phyloP scores from a whole-genome alignment of 306 rosid genomes.

The Corylus americana region DNA sequence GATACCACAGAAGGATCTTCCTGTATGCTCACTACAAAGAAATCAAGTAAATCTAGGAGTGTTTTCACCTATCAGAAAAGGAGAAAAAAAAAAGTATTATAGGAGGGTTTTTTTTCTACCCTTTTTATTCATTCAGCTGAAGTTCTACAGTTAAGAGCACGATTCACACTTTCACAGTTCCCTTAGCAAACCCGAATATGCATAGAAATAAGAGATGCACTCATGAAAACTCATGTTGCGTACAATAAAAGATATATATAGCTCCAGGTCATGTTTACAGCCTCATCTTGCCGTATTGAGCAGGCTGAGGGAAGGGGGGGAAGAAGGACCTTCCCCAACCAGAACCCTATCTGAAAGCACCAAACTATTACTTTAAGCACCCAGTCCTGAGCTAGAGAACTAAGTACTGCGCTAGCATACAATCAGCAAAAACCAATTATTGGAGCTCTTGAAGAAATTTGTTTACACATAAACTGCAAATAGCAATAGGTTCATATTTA shows the following conservation, averaged over 20 bases:
- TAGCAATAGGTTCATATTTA: background rate
- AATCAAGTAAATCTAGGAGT: background rate
- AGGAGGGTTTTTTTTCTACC: background rate
- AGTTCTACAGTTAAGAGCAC: background rate
- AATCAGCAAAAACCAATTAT: background rate
- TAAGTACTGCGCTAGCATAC: background rate
- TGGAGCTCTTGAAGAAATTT: background rate
- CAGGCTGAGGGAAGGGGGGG: too few species aligned
- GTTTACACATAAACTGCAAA: background rate
- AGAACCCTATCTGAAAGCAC: too few species aligned
- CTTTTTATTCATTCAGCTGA: background rate
- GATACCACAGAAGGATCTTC: background rate
- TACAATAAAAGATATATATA: background rate
- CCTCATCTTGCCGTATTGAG: background rate
- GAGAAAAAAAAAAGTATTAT: background rate
- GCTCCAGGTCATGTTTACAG: background rate
- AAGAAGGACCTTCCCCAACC: too few species aligned
- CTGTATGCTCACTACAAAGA: background rate
- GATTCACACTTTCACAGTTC: background rate
- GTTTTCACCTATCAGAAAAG: background rate
- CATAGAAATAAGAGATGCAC: background rate
- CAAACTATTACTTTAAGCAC: background rate
- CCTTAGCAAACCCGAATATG: background rate
- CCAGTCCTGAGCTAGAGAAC: background rate
- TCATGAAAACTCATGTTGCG: background rate